Evolutionary conservation across 345 rosid species (phyloP).

Genomic region (Ceriops zippeliana): DNA sequence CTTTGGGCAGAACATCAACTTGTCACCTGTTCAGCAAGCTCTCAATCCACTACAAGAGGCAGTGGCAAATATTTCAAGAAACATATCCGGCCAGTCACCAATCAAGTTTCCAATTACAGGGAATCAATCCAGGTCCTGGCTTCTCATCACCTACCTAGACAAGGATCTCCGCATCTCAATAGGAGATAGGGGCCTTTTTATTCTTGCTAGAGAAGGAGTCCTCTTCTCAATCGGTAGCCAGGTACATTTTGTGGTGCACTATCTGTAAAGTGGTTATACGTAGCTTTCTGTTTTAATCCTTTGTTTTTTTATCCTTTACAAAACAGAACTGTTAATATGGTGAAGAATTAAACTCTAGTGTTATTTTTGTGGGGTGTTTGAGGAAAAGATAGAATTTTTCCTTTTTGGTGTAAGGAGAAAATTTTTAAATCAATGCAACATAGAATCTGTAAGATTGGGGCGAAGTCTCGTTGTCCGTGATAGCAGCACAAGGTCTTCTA

Average conservation of each 20-base stretch:
- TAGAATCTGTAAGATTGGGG: too few species aligned
- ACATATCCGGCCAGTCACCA: slow-evolving; percentile 76
- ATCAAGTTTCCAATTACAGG: slow-evolving; percentile 84
- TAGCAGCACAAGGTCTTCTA: too few species aligned
- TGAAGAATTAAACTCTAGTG: background rate
- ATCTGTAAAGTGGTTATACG: background rate
- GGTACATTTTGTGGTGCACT: slow-evolving; percentile 12
- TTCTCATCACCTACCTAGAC: slow-evolving; percentile 81
- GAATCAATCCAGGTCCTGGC: slow-evolving; percentile 65
- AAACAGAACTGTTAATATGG: background rate
- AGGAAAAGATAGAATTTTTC: too few species aligned
- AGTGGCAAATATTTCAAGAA: slow-evolving; percentile 58
- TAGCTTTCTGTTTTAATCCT: background rate
- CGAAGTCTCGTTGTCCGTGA: too few species aligned
- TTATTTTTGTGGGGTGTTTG: too few species aligned
- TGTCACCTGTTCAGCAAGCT: slow-evolving; percentile 67
- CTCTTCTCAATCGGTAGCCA: slow-evolving; percentile 59
- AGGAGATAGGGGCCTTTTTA: slow-evolving; percentile 94
- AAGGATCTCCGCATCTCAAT: slow-evolving; percentile 82
- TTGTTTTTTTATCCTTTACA: background rate
- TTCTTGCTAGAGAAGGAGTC: slow-evolving; percentile 87
- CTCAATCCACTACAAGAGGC: slow-evolving; percentile 70
- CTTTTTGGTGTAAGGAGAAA: too few species aligned
- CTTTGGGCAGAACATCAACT: slow-evolving; percentile 73
- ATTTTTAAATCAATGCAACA: too few species aligned